Evolutionary conservation across 257 asterid species (phyloP), one percentile per base, ranked within the genome.

Genomic region (Apocynum venetum): DNA sequence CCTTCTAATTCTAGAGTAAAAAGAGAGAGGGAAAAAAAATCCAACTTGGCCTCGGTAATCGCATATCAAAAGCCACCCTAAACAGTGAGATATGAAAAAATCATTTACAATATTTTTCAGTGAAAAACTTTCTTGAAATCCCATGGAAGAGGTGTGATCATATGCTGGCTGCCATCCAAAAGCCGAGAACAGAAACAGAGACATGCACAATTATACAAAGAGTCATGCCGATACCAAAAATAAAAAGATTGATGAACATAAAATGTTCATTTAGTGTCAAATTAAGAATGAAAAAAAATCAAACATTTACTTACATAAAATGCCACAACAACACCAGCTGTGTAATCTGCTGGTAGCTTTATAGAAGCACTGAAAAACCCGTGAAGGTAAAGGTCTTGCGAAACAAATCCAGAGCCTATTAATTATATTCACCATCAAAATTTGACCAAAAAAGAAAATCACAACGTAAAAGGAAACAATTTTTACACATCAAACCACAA

Each of bases 271-370:
- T 60, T 60, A 25, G 41, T 25, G 35, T 20, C 13, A 75, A 13
- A 60, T 43, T 49, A 70, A 31, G n/a, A 47, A 49, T 14, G 25
- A 35, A 52, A 47, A 38, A 69, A 17, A 19, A 55, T 55, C n/a
- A 14, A 60, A 35, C 44, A 61, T 19, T n/a, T 47, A 87, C 98
- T 90, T 73, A 93, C 98, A 87, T 93, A 93, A 77, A 93, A 93
- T 9, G 98, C 97, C 73, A 93, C 98, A n/a, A 93, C 98, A 69
- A 93, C 98, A 13, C 98, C 98, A 78, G 98, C 97, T 56, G 97
- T 93, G 78, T 91, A 93, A 88, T 89, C 98, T 25, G 97, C 84
- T 80, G 98, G 98, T 17, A 93, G 94, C 83, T 93, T 93, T 40
- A 93, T 84, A 36, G 98, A 89, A 81, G 97, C 98, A 83, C 97